phyloP scores from a whole-genome alignment of 805 yeast genomes.

The Yarrowia sp. region DNA sequence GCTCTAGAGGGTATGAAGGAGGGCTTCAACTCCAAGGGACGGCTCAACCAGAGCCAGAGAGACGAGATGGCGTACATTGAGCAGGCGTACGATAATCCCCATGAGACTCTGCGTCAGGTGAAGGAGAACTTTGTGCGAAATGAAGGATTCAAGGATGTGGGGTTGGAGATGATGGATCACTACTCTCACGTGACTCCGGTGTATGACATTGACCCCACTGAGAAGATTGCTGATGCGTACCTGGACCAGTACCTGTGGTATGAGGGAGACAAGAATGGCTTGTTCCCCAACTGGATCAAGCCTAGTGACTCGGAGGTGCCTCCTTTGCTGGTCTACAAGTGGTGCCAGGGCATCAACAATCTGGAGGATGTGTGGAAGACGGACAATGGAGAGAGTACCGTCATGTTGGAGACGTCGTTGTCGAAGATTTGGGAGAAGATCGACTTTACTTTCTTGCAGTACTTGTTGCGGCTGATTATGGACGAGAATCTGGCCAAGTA shows the following conservation, averaged over 20 bases:
- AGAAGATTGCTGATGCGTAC: constrained; percentile 94
- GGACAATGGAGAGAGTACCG: constrained; percentile 70
- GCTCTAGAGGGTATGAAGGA: constrained; percentile 90
- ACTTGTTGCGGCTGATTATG: constrained; percentile 72
- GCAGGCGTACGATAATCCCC: constrained; percentile 96
- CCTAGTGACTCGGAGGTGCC: constrained; percentile 94
- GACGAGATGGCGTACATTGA: constrained; percentile 92
- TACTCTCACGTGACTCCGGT: constrained; percentile 82
- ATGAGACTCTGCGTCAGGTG: constrained; percentile 80
- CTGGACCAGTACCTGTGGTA: constrained; percentile 95
- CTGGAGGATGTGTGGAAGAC: constrained; percentile 76
- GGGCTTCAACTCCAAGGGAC: constrained; percentile 66
- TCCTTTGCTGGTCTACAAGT: constrained; percentile 84
- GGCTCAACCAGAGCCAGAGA: constrained; percentile 81
- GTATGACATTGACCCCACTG: constrained; percentile 84
- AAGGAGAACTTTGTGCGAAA: constrained; percentile 82
- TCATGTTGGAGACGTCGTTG: constrained; percentile 75
- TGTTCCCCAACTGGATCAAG: constrained; percentile 95
- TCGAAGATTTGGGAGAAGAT: constrained; percentile 76
- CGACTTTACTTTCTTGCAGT: constrained; percentile 81
- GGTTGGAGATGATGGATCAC: constrained; percentile 86
- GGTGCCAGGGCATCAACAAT: constrained; percentile 90
- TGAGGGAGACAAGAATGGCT: constrained; percentile 80
- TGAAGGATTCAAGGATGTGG: constrained; percentile 86
- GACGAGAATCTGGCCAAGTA: constrained; percentile 94